Conservation (phyloP, 768 basidiomycete genomes). For the Russula abietina region DNA sequence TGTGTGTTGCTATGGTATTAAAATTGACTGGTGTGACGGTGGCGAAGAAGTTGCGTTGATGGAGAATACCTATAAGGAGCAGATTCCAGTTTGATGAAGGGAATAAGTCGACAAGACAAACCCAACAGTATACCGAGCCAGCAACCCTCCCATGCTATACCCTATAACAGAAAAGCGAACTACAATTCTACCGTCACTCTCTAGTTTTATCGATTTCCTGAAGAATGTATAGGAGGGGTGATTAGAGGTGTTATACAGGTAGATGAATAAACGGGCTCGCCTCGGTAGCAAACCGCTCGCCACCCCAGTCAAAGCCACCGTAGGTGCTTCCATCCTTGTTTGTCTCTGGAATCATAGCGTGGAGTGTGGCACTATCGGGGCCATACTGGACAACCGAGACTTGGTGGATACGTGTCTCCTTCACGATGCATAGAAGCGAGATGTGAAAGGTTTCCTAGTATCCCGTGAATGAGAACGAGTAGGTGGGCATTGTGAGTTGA, state of each 20-base stretch:
- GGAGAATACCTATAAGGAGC: slow-evolving; percentile 43
- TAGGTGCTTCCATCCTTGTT: slow-evolving; percentile 66
- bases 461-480: slow-evolving; percentile 46
- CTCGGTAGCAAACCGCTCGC: slow-evolving; percentile 74
- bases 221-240: slow-evolving; percentile 40
- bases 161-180: slow-evolving; percentile 69
- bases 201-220: slow-evolving; percentile 49
- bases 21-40: slow-evolving; percentile 71
- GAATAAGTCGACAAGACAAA: slow-evolving; percentile 29
- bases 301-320: slow-evolving; percentile 82
- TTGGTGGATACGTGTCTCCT: slow-evolving; percentile 35
- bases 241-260: neutral
- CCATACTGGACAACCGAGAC: slow-evolving; percentile 29
- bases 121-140: slow-evolving; percentile 76
- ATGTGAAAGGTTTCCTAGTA: slow-evolving; percentile 77
- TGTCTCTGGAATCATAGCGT: slow-evolving; percentile 58
- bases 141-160: slow-evolving; percentile 75
- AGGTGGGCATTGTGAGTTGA: slow-evolving; percentile 12
- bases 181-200: slow-evolving; percentile 50
- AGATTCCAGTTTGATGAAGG: neutral
- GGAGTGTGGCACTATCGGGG: slow-evolving; percentile 46
- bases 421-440: slow-evolving; percentile 54
- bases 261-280: slow-evolving; percentile 34
- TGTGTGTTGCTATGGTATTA: slow-evolving; percentile 77
- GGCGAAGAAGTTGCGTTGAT: slow-evolving; percentile 66